Conservation (phyloP, 495 filamentous ascomycete genomes). For the Hypomontagnella submonticulosa region DNA sequence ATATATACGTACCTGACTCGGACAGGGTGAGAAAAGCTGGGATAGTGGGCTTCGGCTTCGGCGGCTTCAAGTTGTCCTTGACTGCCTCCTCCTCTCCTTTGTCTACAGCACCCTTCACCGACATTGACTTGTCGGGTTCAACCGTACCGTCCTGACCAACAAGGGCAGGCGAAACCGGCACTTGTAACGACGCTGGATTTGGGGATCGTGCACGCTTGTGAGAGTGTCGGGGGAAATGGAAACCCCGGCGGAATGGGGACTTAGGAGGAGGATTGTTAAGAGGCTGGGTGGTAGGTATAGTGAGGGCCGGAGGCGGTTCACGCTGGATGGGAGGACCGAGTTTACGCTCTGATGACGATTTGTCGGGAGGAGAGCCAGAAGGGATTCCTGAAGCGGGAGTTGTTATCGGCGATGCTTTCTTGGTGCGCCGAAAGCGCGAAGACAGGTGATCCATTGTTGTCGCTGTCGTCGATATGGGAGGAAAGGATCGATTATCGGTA, state of each 20-base stretch:
- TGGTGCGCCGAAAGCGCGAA: slow-evolving; percentile 45
- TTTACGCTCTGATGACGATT: slow-evolving; percentile 21
- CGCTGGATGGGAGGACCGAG: slow-evolving; percentile 8
- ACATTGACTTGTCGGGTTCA: slow-evolving; percentile 45
- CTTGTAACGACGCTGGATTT: slow-evolving; percentile 45
- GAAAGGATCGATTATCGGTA: too few relatives aligned
- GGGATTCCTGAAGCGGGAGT: slow-evolving; percentile 3
- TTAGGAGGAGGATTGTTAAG: slow-evolving; percentile 22
- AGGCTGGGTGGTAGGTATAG: slow-evolving; percentile 32
- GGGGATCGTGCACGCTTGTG: slow-evolving; percentile 58
- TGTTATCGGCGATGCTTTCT: slow-evolving; percentile 19
- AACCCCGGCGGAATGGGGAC: slow-evolving; percentile 42
- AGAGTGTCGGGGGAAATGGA: slow-evolving; percentile 37
- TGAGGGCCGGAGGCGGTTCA: slow-evolving; percentile 35
- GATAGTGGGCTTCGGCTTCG: slow-evolving; percentile 43
- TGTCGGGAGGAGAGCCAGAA: slow-evolving; percentile 36
- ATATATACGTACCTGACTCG: slow-evolving; percentile 43
- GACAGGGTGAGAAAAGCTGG: slow-evolving; percentile 58
- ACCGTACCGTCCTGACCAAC: slow-evolving; percentile 34
- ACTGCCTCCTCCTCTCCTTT: slow-evolving; percentile 33
- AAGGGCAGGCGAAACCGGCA: slow-evolving; percentile 43
- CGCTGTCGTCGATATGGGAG: too few relatives aligned
- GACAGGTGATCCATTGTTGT: slow-evolving; percentile 42
- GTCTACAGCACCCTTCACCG: slow-evolving; percentile 35
- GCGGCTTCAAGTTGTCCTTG: slow-evolving; percentile 34